Evolutionary conservation across 768 basidiomycete species (phyloP).

Genomic region (Ramaria sp.): DNA sequence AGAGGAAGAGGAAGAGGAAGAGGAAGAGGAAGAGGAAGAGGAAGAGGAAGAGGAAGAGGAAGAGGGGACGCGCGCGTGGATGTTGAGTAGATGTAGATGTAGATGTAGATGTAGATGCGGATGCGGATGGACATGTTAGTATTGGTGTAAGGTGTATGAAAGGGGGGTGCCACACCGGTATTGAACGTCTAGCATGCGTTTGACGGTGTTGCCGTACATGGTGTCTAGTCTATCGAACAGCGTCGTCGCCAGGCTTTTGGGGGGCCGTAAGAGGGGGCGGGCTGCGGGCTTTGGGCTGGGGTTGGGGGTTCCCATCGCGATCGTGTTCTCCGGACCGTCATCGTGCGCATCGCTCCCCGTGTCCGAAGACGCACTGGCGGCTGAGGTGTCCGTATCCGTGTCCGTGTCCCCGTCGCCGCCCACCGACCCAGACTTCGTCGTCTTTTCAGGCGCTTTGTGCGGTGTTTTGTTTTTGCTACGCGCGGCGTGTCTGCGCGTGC

Average conservation of each 20-base stretch:
- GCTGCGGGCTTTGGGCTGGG: slow-evolving; percentile 11
- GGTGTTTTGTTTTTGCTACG: slow-evolving; percentile 12
- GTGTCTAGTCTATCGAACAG: slow-evolving; percentile 86
- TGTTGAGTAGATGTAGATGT: too few species aligned
- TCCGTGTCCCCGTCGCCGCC: neutral
- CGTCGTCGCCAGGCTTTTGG: slow-evolving; percentile 74
- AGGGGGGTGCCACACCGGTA: slow-evolving; percentile 82
- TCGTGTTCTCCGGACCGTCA: neutral
- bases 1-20: too few species aligned
- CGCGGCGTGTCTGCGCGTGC: slow-evolving; percentile 16
- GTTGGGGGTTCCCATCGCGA: neutral
- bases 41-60: too few species aligned
- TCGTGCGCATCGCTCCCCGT: neutral
- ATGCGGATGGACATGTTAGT: too few species aligned
- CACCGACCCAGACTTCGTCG: too few species aligned
- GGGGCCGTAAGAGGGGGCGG: slow-evolving; percentile 34
- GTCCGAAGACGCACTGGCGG: neutral
- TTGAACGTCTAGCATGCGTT: slow-evolving; percentile 81
- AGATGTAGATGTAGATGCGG: too few species aligned
- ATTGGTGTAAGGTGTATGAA: too few species aligned
- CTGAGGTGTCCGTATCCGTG: slow-evolving; percentile 1
- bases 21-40: too few species aligned
- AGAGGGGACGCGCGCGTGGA: too few species aligned
- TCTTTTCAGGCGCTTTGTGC: slow-evolving; percentile 8
- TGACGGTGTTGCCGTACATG: slow-evolving; percentile 77